Percentiles rank a stretch among this genome's conserved stretches.
These are phyloP conservation scores for Stenogyne calaminthoides DNA, from an alignment of 305 asterid genomes.

Conservation along the genomic window DNA sequence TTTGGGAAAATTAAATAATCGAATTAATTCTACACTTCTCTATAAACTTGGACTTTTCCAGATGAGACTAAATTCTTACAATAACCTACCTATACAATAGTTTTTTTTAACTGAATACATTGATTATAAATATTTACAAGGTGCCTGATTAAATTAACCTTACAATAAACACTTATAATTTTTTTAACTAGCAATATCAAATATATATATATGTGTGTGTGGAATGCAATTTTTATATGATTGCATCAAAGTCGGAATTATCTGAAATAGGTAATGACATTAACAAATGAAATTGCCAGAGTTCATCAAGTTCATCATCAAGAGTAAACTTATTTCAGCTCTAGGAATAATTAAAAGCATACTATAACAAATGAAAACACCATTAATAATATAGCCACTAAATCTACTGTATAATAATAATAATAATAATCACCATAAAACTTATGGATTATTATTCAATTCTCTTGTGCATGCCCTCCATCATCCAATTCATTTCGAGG, in stretches of 20 bases:
- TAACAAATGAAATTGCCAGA: background rate
- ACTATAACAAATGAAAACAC: background rate
- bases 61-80: too few species aligned
- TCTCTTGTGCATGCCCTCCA: background rate
- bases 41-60: too few species aligned
- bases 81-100: too few species aligned
- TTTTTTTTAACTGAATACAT: too few species aligned
- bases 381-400: background rate
- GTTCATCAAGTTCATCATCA: background rate
- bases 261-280: constrained; percentile 1
- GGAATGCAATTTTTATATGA: background rate
- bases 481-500: constrained; percentile 10
- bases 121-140: too few species aligned
- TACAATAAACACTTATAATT: background rate
- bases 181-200: too few species aligned
- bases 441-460: background rate
- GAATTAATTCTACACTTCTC: too few species aligned
- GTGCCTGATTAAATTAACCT: too few species aligned
- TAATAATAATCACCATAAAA: background rate
- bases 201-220: too few species aligned
- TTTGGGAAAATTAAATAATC: too few species aligned
- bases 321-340: background rate
- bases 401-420: background rate
- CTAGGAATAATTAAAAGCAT: background rate
- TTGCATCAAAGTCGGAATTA: background rate